Conservation (phyloP, 2,329 filamentous ascomycete species). For the Escovopsis sp. region DNA sequence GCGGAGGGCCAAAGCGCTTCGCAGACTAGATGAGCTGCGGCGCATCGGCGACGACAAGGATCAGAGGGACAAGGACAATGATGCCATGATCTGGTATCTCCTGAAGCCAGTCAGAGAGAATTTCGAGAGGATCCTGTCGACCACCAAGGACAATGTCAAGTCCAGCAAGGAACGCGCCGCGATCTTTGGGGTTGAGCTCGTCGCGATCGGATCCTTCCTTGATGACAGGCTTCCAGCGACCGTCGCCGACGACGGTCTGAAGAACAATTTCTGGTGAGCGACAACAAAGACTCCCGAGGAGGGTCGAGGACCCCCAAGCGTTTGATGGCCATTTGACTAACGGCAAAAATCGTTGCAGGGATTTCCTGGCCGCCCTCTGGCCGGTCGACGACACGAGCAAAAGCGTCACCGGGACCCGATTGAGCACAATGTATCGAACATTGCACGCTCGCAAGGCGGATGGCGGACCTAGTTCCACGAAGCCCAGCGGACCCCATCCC, state of each 20-base stretch:
- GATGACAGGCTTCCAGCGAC: conserved; percentile 30
- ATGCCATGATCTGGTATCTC: conserved; percentile 33
- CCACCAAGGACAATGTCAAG: conserved; percentile 47
- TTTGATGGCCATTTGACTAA: conserved; percentile 8
- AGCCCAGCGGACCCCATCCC: conserved; percentile 18
- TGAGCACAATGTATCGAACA: conserved; percentile 31
- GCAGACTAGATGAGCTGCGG: conserved; percentile 28
- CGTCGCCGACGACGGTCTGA: conserved; percentile 25
- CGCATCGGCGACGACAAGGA: conserved; percentile 35
- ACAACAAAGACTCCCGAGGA: neutral
- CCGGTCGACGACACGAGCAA: conserved; percentile 30
- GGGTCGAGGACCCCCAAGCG: too few species aligned
- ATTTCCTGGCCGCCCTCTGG: conserved; percentile 31
- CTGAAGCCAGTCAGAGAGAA: conserved; percentile 46
- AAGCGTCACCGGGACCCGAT: conserved; percentile 27
- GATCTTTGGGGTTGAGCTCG: conserved; percentile 45
- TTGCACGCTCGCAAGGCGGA: conserved; percentile 21
- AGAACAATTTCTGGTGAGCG: conserved; percentile 36
- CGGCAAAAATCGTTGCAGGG: conserved; percentile 16
- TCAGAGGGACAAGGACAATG: conserved; percentile 29
- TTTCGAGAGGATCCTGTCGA: conserved; percentile 43
- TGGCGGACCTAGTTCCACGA: conserved; percentile 14
- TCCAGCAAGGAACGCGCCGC: conserved; percentile 46
- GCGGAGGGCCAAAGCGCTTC: conserved; percentile 25
- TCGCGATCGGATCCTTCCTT: conserved; percentile 49